A percentile compares a stretch with the other conserved stretches of the same genome.
phyloP scores from a whole-genome alignment of 2,329 filamentous ascomycete species.

The Paracoccidioides brasiliensis region DNA sequence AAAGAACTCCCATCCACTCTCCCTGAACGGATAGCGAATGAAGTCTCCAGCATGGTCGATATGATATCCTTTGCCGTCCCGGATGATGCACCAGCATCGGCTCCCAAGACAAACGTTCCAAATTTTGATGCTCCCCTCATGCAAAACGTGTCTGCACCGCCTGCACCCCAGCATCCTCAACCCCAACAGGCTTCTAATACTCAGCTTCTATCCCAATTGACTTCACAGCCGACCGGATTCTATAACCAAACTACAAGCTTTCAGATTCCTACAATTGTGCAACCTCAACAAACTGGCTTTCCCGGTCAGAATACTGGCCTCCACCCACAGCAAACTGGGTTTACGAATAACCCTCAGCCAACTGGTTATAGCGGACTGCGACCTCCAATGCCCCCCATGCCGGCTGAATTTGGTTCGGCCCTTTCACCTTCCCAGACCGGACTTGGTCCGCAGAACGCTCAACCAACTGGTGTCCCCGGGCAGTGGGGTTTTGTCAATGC shows the following conservation, averaged over 20 bases:
- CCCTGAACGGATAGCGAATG: slow-evolving; percentile 81
- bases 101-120: slow-evolving; percentile 52
- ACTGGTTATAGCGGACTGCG: slow-evolving; percentile 69
- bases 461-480: slow-evolving; percentile 82
- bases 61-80: slow-evolving; percentile 92
- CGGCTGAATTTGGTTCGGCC: slow-evolving; percentile 54
- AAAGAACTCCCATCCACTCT: slow-evolving; percentile 63
- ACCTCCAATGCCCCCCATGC: slow-evolving; percentile 73
- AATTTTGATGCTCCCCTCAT: slow-evolving; percentile 50
- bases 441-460: slow-evolving; percentile 62
- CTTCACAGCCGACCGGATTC: slow-evolving; percentile 40
- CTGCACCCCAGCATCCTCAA: slow-evolving; percentile 51
- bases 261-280: slow-evolving; percentile 37
- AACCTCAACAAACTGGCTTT: slow-evolving; percentile 31
- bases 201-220: slow-evolving; percentile 45
- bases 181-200: slow-evolving; percentile 58
- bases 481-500: slow-evolving; percentile 99
- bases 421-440: slow-evolving; percentile 52
- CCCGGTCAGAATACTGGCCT: slow-evolving; percentile 39
- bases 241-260: slow-evolving; percentile 55
- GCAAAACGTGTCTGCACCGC: slow-evolving; percentile 37
- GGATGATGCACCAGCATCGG: slow-evolving; percentile 49
- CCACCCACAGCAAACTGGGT: slow-evolving; percentile 58
- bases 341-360: slow-evolving; percentile 56
- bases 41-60: slow-evolving; percentile 98